A percentile compares a stretch with the other conserved stretches of the same genome.
Evolutionary conservation across 2,329 filamentous ascomycete genomes (phyloP).

Genomic region (Rhytidhysteron rufulum): DNA sequence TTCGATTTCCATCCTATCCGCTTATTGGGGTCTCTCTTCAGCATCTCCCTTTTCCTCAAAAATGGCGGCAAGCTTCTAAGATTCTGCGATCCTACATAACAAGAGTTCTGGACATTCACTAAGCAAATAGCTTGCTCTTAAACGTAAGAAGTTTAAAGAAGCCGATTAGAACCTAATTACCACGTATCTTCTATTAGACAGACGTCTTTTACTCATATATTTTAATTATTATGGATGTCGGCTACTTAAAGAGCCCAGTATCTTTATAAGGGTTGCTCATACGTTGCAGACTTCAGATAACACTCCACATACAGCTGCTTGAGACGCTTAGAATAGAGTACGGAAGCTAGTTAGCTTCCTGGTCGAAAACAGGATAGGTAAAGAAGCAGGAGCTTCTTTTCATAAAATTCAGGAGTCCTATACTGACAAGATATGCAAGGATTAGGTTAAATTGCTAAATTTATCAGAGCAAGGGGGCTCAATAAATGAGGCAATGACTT

Average conservation of each 20-base stretch:
- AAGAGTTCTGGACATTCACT: slow-evolving; percentile 84
- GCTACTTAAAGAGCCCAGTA: neutral
- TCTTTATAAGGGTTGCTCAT: slow-evolving; percentile 35
- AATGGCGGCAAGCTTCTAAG: slow-evolving; percentile 97
- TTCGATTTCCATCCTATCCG: neutral
- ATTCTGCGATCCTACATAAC: slow-evolving; percentile 90
- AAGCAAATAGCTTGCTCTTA: slow-evolving; percentile 72
- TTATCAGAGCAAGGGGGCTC: slow-evolving; percentile 57
- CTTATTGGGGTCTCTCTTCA: no score
- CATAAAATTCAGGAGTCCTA: slow-evolving; percentile 73
- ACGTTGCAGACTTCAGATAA: slow-evolving; percentile 35
- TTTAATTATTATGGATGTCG: slow-evolving; percentile 70
- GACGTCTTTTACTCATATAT: slow-evolving; percentile 81
- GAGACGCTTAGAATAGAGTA: slow-evolving; percentile 50
- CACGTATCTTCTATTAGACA: slow-evolving; percentile 77
- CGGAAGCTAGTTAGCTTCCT: slow-evolving; percentile 74
- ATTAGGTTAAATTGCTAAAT: slow-evolving; percentile 53
- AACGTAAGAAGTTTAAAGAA: slow-evolving; percentile 73
- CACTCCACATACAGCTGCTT: slow-evolving; percentile 19
- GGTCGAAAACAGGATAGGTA: slow-evolving; percentile 79
- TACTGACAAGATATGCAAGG: slow-evolving; percentile 62
- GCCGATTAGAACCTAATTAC: slow-evolving; percentile 70
- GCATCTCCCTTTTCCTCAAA: neutral
- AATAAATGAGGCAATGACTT: slow-evolving; percentile 51
- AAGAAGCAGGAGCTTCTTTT: slow-evolving; percentile 78